Base-by-base conservation (phyloP, 495 filamentous ascomycete species). In the Geopyxis carbonaria region DNA sequence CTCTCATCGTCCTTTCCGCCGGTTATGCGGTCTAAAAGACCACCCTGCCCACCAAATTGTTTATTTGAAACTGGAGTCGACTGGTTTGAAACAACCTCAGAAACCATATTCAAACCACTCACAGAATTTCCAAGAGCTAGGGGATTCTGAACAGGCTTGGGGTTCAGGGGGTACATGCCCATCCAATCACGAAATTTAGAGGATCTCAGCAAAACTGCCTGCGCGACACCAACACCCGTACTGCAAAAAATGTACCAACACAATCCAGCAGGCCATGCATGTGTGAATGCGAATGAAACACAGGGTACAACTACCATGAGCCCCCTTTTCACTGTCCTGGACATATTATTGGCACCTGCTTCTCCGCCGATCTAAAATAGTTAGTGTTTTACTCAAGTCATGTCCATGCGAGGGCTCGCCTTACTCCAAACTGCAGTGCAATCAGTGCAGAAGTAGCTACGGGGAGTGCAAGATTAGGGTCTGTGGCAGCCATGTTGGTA, bases 401-500 rank as follows among this genome's bases (percentile, higher is more conserved):
- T n/a, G n/a, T 69, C 28, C 65, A 83, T 76, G 60, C 59, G 65
- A 22, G 80, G n/a, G n/a, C n/a, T n/a, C n/a, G n/a, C n/a, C n/a
- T n/a, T n/a, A n/a, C n/a, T n/a, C n/a, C n/a, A n/a, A n/a, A 56
- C 36, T 72, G 62, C 7, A 60, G 32, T 40, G 70, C 66, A 47
- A 79, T 63, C 7, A 65, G 34, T 2, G 46, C 41, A 2, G 67
- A 63, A 2, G 70, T 62, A 1, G 57, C 15, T 5, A 71, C 18
- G 0, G 89, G 89, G n/a, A 95, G 55, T 24, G 87, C 59, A 43
- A 62, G 80, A 33, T 62, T 70, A 0, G 91, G 86, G 57, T 99
- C 89, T 1, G 69, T 38, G 8, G 78, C 54, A 0, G 86, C 79
- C 40, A 99, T 60, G 51, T 99, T 78, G 3, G 59, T 59, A 46